Percentiles rank a stretch among this genome's conserved stretches.
These are phyloP conservation scores for Solanum lycopersicoides DNA, from an alignment of 257 asterid species.

Conservation along the genomic window DNA sequence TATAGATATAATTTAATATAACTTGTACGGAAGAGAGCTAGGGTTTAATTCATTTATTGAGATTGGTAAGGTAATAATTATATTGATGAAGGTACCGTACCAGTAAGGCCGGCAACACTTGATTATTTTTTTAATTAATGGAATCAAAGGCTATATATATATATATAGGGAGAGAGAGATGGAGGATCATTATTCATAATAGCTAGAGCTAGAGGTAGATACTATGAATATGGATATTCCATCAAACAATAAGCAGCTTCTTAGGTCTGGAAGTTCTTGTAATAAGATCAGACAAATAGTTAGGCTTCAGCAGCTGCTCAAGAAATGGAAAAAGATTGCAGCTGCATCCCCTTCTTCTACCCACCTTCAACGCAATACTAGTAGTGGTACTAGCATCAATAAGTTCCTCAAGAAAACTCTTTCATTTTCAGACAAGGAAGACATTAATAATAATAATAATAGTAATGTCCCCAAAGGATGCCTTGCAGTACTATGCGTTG, in stretches of 20 bases:
- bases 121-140: background rate
- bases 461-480: conserved; percentile 51
- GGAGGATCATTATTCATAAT: background rate
- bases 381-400: conserved; percentile 19
- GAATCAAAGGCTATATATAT: background rate
- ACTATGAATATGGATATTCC: conserved; percentile 12
- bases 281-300: conserved; percentile 82
- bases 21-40: background rate
- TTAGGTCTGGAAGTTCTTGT: background rate
- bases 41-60: background rate
- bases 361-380: background rate
- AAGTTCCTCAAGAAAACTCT: conserved; percentile 77
- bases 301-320: conserved; percentile 75
- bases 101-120: background rate
- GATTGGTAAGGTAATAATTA: background rate
- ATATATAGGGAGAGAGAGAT: too few relatives aligned
- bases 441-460: background rate
- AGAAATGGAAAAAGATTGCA: conserved; percentile 79
- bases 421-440: conserved; percentile 45
- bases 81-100: background rate
- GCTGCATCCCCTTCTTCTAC: conserved; percentile 7
- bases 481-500: conserved; percentile 54
- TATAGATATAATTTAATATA: background rate
- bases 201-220: too few relatives aligned
- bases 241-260: background rate